Evolutionary conservation across 345 rosid species (phyloP), one percentile per base, ranked within the genome.

Genomic region (Clausena lansium): DNA sequence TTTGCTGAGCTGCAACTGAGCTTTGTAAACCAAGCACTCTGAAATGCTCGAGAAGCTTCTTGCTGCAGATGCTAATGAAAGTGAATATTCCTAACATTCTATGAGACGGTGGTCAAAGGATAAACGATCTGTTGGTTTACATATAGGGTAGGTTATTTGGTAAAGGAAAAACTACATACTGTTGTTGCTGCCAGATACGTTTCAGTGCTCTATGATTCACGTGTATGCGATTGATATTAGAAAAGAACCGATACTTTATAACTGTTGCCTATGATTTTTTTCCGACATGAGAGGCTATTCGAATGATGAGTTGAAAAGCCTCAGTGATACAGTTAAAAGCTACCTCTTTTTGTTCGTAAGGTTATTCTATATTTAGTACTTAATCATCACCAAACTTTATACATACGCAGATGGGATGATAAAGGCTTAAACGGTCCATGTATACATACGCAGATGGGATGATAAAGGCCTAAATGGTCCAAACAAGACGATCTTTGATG

Each of bases 181-280:
- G 87, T 65, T 92, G 69, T 83, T 22, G 32, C 89, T 9, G 6
- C 4, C 2, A 58, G 84, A 68, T 55, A 39, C 47, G 13, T 79
- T 74, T 73, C 87, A 4, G 54, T 90, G 66, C 87, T 89, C 20
- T 75, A 72, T 52, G 80, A 83, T 69, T 87, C 85, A 13, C 77
- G 70, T 38, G 5, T 76, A 3, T n/a, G n/a, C 60, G 91, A 47
- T 70, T 79, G 66, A 41, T 90, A 27, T 38, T 73, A 2, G 84
- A 92, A 4, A 92, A 90, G 76, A 77, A 81, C 38, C 79, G 0
- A 79, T 81, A 13, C 35, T 92, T 11, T n/a, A 76, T 90, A 45
- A 92, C 94, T 2, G 82, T 90, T 28, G 88, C 94, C 5, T 93
- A 92, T 73, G 97, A 92, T 77, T 90, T 87, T 30, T 90, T 80